A percentile compares a stretch with the other conserved stretches of the same genome.
These are phyloP conservation scores for Aegilops bicornis DNA, from an alignment of 176 grass and related monocot genomes.

Conservation along the genomic window DNA sequence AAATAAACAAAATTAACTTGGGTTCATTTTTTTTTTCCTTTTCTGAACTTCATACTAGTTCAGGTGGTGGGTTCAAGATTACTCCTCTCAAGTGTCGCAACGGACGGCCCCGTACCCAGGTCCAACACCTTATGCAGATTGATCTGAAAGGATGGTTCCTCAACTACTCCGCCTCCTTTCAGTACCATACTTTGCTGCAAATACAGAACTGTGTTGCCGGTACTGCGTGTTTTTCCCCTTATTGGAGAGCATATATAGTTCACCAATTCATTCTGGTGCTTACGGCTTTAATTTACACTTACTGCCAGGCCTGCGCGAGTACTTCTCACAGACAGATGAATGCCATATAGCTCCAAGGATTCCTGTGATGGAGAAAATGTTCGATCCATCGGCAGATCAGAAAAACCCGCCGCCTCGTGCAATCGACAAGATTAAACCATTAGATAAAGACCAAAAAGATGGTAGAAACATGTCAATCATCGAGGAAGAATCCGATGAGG, in stretches of 20 bases:
- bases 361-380: conserved; percentile 73
- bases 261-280: conserved; percentile 5
- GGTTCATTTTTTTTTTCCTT: neutral
- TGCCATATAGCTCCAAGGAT: conserved; percentile 67
- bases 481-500: conserved; percentile 89
- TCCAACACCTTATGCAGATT: conserved; percentile 96
- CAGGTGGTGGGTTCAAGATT: conserved; percentile 98
- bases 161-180: conserved; percentile 81
- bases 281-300: conserved; percentile 30
- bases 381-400: conserved; percentile 34
- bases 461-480: conserved; percentile 45
- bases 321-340: conserved; percentile 91
- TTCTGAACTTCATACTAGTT: conserved; percentile 42
- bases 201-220: conserved; percentile 87
- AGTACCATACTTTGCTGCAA: conserved; percentile 81
- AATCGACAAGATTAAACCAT: conserved; percentile 37
- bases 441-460: conserved; percentile 26
- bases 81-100: conserved; percentile 70
- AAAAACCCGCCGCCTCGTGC: conserved; percentile 41
- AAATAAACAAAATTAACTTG: conserved; percentile 19
- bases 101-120: conserved; percentile 78
- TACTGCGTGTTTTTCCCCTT: conserved; percentile 34
- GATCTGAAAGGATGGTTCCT: conserved; percentile 90
- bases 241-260: neutral
- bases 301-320: conserved; percentile 74